These are phyloP conservation scores for Sutorius eximius DNA, from an alignment of 1,284 basidiomycete species.

Conservation along the genomic window DNA sequence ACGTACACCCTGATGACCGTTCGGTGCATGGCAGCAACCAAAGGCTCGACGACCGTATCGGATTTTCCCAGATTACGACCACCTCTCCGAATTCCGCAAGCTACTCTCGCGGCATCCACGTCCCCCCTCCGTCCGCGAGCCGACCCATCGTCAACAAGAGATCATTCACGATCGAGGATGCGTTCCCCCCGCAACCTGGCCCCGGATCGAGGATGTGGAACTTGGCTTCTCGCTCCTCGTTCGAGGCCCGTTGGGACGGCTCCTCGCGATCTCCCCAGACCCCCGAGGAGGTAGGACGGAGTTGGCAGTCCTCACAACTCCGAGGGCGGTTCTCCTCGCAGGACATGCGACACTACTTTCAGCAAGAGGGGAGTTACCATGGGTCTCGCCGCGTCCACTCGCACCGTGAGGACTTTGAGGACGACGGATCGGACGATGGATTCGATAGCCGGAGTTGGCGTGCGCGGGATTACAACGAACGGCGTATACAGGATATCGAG, in stretches of 20 bases:
- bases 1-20: constrained; percentile 26
- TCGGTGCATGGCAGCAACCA: constrained; percentile 16
- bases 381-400: constrained; percentile 24
- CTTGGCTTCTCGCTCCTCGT: constrained; percentile 23
- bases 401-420: constrained; percentile 32
- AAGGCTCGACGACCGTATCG: constrained; percentile 17
- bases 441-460: constrained; percentile 33
- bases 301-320: constrained; percentile 33
- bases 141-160: constrained; percentile 32
- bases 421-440: constrained; percentile 39
- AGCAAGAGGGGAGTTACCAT: constrained; percentile 19
- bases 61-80: constrained; percentile 6
- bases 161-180: constrained; percentile 31
- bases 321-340: constrained; percentile 29
- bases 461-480: constrained; percentile 34
- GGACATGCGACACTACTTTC: constrained; percentile 29
- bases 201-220: constrained; percentile 25
- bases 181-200: constrained; percentile 22
- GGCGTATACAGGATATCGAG: constrained; percentile 33
- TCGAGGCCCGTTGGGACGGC: constrained; percentile 32
- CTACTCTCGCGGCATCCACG: constrained; percentile 22
- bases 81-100: constrained; percentile 15
- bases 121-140: constrained; percentile 32
- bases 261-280: constrained; percentile 32
- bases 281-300: constrained; percentile 29